phyloP scores from a whole-genome alignment of 257 asterid species.

The Solanum arcanum region DNA sequence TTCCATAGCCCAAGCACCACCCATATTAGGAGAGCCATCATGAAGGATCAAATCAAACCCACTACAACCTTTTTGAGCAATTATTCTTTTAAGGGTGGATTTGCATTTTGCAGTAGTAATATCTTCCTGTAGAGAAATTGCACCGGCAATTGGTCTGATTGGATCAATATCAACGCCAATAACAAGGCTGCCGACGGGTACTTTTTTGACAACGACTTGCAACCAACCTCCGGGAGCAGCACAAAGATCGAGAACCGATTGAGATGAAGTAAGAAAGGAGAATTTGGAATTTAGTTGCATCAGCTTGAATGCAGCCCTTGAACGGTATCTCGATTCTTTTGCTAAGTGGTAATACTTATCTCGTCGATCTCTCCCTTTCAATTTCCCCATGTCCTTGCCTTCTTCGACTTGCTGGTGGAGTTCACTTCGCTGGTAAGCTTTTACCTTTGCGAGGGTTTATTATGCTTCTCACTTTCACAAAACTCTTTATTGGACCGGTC shows the following conservation, averaged over 20 bases:
- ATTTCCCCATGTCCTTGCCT: constrained; percentile 43
- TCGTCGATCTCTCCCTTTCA: constrained; percentile 77
- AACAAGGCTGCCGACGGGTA: constrained; percentile 71
- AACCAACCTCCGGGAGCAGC: constrained; percentile 99
- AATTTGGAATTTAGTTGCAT: constrained; percentile 74
- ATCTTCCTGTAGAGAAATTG: constrained; percentile 65
- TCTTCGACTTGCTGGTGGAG: too few species aligned
- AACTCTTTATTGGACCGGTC: too few species aligned
- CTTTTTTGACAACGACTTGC: constrained; percentile 71
- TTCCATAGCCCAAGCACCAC: too few species aligned
- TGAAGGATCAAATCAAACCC: too few species aligned
- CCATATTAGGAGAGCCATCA: too few species aligned
- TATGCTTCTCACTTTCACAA: too few species aligned
- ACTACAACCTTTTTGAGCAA: constrained; percentile 56
- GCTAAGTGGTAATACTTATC: constrained; percentile 75
- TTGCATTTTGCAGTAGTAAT: constrained; percentile 60
- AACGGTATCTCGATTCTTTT: constrained; percentile 60
- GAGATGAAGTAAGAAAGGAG: constrained; percentile 56
- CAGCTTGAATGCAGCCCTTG: constrained; percentile 83
- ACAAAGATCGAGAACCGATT: constrained; percentile 87
- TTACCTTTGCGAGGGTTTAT: too few species aligned
- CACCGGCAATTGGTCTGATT: constrained; percentile 71
- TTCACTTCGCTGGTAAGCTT: too few species aligned
- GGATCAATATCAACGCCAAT: constrained; percentile 80
- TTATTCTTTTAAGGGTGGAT: constrained; percentile 40